Conservation (phyloP, 495 filamentous ascomycete genomes). For the Pseudomonodictys pantanalensis region DNA sequence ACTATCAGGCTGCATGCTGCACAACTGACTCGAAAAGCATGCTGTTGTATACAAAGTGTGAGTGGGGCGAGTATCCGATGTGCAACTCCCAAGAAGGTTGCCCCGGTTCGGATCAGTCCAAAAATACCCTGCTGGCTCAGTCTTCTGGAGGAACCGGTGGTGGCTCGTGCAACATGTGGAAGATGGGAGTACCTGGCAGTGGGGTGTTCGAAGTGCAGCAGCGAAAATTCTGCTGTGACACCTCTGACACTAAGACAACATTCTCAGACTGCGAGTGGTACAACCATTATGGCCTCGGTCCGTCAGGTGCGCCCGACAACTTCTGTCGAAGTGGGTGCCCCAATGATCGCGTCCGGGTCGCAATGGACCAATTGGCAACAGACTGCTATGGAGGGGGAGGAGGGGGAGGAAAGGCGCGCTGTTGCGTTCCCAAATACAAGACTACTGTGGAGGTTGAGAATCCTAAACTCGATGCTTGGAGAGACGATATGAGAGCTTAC, state of each 20-base stretch:
- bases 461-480: background rate
- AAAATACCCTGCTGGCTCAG: background rate
- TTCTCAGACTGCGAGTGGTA: background rate
- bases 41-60: background rate
- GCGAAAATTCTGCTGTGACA: background rate
- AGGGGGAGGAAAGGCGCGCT: background rate
- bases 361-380: background rate
- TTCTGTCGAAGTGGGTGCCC: constrained; percentile 1
- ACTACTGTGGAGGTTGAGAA: background rate
- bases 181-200: background rate
- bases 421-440: background rate
- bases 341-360: background rate
- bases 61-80: background rate
- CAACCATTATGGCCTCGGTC: background rate
- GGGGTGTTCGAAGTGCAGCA: background rate
- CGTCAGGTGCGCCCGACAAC: background rate
- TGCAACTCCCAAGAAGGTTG: background rate
- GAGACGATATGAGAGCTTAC: background rate
- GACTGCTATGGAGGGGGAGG: background rate
- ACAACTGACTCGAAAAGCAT: background rate
- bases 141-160: background rate
- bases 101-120: background rate
- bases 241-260: background rate
- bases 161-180: background rate
- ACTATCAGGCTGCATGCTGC: constrained; percentile 1